phyloP scores from a whole-genome alignment of 306 rosid species.

The Cucumis hystrix region DNA sequence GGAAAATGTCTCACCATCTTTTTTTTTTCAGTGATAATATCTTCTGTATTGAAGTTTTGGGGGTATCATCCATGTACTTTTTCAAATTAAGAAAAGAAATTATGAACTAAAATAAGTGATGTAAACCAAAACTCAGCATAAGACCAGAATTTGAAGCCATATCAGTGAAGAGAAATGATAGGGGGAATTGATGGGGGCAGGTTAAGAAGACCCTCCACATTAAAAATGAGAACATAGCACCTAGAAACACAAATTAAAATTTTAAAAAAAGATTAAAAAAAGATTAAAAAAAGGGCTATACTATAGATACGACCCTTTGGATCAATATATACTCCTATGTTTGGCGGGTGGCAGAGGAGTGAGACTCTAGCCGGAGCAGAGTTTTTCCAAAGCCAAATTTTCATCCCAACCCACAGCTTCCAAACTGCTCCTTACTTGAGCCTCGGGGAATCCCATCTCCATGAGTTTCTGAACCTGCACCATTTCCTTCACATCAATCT shows the following conservation, averaged over 20 bases:
- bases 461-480: conserved; percentile 72
- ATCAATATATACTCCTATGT: not conserved
- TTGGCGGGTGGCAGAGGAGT: not conserved
- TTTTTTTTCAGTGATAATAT: too few species aligned
- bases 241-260: not conserved
- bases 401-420: conserved; percentile 94
- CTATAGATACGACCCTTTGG: not conserved
- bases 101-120: not conserved
- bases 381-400: conserved; percentile 88
- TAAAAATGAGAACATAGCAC: not conserved
- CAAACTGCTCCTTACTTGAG: conserved; percentile 62
- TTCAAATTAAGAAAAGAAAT: not conserved
- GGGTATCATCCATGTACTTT: not conserved
- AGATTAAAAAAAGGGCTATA: not conserved
- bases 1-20: too few species aligned
- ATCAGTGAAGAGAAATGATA: not conserved
- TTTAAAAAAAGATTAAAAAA: too few species aligned
- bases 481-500: not conserved
- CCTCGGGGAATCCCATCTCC: conserved; percentile 95
- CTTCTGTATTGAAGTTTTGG: not conserved
- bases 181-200: not conserved
- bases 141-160: not conserved
- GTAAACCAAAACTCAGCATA: not conserved
- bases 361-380: conserved; percentile 35
- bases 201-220: not conserved